Percentiles rank a stretch among this genome's conserved stretches.
phyloP scores from a whole-genome alignment of 2,329 filamentous ascomycete species.

The Leptoxyphium fumago region DNA sequence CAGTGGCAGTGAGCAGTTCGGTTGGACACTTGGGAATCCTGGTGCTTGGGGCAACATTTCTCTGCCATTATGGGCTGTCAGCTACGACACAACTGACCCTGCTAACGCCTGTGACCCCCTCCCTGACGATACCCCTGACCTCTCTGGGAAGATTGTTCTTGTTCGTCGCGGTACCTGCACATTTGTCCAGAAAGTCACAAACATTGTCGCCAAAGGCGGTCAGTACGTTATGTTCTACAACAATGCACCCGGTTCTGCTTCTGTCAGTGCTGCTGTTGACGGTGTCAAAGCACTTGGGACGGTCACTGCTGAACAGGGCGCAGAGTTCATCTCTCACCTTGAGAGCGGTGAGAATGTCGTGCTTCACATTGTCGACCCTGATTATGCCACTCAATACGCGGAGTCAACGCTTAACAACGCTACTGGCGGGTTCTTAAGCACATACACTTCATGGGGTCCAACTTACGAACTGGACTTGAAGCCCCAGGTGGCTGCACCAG shows the following conservation, averaged over 20 bases:
- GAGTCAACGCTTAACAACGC: constrained; percentile 7
- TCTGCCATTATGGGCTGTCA: constrained; percentile 23
- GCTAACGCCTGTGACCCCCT: constrained; percentile 39
- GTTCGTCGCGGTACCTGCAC: constrained; percentile 44
- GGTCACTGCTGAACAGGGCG: constrained; percentile 12
- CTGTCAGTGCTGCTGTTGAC: constrained; percentile 7
- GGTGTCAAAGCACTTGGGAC: constrained; percentile 11
- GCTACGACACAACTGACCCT: constrained; percentile 32
- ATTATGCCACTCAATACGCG: constrained; percentile 5
- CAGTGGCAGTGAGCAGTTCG: constrained; percentile 19
- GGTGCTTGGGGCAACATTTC: constrained; percentile 21
- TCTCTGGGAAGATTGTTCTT: constrained; percentile 44
- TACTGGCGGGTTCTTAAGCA: constrained; percentile 37
- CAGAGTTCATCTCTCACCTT: constrained; percentile 8
- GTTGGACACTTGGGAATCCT: constrained; percentile 22
- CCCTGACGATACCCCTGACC: constrained; percentile 40
- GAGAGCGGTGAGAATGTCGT: constrained; percentile 7
- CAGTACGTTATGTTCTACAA: constrained; percentile 50
- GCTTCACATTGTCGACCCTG: constrained; percentile 12
- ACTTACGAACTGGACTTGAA: constrained; percentile 44
- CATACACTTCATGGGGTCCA: constrained; percentile 46
- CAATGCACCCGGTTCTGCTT: constrained; percentile 18
- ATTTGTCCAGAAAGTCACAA: constrained; percentile 39
- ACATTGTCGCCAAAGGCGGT: constrained; percentile 41
- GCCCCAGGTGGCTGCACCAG: constrained; percentile 41